A percentile compares a stretch with the other conserved stretches of the same genome.
Conservation (phyloP, 371 early-diverging fungal genomes). For the Syncephalis fuscata region DNA sequence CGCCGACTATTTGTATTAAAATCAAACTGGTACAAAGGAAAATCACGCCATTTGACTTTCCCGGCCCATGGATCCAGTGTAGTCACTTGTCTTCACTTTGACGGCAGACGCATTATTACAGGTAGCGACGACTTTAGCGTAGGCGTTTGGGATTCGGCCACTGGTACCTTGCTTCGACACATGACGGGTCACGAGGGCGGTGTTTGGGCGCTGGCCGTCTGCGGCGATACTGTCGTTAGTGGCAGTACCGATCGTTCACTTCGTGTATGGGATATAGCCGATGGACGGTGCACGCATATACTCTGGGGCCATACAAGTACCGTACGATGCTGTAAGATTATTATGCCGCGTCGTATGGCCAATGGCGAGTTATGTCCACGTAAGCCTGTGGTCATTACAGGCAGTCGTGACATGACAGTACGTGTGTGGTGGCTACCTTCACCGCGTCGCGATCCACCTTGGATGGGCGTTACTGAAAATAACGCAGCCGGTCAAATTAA, state of each 20-base stretch:
- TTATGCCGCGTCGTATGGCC: constrained; percentile 49
- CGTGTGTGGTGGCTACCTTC: constrained; percentile 88
- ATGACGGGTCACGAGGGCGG: constrained; percentile 94
- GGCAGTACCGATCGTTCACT: constrained; percentile 98
- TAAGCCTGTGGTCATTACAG: constrained; percentile 78
- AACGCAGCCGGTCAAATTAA: constrained; percentile 6
- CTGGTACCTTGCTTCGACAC: constrained; percentile 43
- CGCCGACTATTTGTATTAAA: constrained; percentile 51
- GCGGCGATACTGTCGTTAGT: constrained; percentile 74
- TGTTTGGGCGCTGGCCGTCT: constrained; percentile 93
- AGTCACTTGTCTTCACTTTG: constrained; percentile 91
- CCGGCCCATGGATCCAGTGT: constrained; percentile 65
- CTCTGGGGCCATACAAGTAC: constrained; percentile 93
- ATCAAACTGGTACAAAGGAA: constrained; percentile 68
- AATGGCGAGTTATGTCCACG: constrained; percentile 34
- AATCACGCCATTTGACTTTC: constrained; percentile 51
- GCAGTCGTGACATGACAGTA: constrained; percentile 90
- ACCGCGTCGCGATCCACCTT: constrained; percentile 30
- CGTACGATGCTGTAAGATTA: constrained; percentile 81
- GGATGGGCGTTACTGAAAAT: constrained; percentile 13
- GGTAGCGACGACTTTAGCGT: constrained; percentile 82
- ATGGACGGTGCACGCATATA: constrained; percentile 70
- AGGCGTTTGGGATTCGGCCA: constrained; percentile 70
- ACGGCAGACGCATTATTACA: constrained; percentile 76
- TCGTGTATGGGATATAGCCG: constrained; percentile 89